A percentile compares a stretch with the other conserved stretches of the same genome.
Conservation (phyloP, 1,139 yeast genomes). For the Pichia sp. region DNA sequence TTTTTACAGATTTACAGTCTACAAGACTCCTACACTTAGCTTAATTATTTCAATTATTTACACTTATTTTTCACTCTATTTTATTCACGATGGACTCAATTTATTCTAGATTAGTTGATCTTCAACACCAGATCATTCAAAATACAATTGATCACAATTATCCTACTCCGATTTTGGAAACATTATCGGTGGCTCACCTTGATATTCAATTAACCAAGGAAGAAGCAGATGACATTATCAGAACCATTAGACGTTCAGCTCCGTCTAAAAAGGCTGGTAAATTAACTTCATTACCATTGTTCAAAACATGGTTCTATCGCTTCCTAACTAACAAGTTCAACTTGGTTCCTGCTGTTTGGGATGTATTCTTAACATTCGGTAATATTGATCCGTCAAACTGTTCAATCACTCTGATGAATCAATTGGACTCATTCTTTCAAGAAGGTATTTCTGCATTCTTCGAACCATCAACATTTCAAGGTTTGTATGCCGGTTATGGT, state of each 20-base stretch:
- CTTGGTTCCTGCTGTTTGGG: neutral
- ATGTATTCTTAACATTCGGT: neutral
- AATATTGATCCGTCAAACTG: neutral
- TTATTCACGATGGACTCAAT: too few species aligned
- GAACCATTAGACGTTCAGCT: slow-evolving; percentile 1
- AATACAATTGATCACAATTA: neutral
- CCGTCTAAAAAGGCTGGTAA: neutral
- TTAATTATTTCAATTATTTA: too few species aligned
- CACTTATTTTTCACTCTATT: too few species aligned
- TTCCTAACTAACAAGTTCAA: neutral
- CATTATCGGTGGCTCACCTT: neutral
- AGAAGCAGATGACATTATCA: neutral
- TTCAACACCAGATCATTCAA: neutral
- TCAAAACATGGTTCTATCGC: neutral
- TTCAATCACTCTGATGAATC: neutral
- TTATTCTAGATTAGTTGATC: too few species aligned
- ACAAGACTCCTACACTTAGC: too few species aligned
- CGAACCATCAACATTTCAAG: neutral
- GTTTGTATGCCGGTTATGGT: neutral
- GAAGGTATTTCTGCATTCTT: neutral
- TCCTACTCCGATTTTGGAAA: neutral
- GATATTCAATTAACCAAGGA: neutral
- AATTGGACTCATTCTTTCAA: slow-evolving; percentile 3
- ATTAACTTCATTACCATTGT: neutral
- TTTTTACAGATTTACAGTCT: too few species aligned